These are phyloP conservation scores for Lentinula detonsa DNA, from an alignment of 768 basidiomycete genomes.

Conservation along the genomic window DNA sequence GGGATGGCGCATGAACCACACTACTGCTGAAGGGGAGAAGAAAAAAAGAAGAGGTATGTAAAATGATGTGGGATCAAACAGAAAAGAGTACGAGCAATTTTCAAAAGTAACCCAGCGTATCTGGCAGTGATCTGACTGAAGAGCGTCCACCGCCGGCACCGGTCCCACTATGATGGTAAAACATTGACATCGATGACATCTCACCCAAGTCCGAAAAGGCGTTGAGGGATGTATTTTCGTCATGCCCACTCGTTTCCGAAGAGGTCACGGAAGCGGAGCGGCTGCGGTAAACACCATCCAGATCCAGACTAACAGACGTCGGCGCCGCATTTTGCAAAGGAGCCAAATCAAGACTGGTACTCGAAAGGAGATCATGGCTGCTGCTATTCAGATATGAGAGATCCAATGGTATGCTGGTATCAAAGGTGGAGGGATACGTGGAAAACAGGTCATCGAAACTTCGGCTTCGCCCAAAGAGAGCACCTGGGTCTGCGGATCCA, in stretches of 20 bases:
- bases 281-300: neutral
- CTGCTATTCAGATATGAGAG: neutral
- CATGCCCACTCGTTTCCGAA: neutral
- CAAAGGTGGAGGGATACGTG: neutral
- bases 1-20: no score
- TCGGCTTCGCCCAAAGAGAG: neutral
- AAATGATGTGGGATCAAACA: neutral
- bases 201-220: slow-evolving; percentile 1
- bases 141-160: neutral
- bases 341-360: neutral
- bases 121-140: slow-evolving; percentile 2
- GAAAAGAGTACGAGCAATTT: neutral
- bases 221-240: neutral
- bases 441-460: neutral
- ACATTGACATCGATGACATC: slow-evolving; percentile 5
- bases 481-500: neutral
- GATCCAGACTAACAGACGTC: neutral
- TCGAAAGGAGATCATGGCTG: neutral
- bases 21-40: neutral
- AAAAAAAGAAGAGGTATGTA: neutral
- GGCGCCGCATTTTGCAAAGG: neutral
- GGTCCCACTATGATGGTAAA: neutral
- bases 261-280: neutral
- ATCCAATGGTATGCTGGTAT: neutral
- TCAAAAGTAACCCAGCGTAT: slow-evolving; percentile 3